Evolutionary conservation across 331 rosid genomes (phyloP), one percentile per base, ranked within the genome.

Genomic region (Arachis monticola): DNA sequence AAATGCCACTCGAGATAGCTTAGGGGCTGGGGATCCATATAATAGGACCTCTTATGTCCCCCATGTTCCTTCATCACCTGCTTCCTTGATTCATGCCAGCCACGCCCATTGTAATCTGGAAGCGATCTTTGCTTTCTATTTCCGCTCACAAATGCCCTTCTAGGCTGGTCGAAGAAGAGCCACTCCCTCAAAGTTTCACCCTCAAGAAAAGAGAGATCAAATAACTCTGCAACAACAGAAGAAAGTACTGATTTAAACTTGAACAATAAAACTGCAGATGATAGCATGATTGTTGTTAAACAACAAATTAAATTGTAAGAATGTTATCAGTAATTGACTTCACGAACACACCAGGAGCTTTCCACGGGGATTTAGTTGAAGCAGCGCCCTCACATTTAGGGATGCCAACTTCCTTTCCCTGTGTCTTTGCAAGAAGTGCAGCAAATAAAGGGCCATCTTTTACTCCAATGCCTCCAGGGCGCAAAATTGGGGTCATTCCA

Each of bases 11-110:
- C 98, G 44, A 74, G 84, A 77, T 87, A 84, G 83, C 81, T 76
- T 55, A 80, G 76, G 31, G 98, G 98, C 72, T 93, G 98, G 1
- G 98, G 98, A 63, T 93, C 98, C 98, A 93, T 93, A 76, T 93
- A 93, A 85, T 93, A 93, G 62, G 98, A 93, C 81, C 98, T 89
- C 88, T 93, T 93, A 60, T 87, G 88, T 60, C 98, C 98, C 38
- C 94, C 92, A 75, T 76, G 82, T 82, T 91, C 98, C 84, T 85
- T 91, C 97, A 93, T 91, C 79, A 89, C 87, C 80, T 87, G 97
- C 92, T 93, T 93, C 89, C 98, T 93, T 6, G 98, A 93, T 75
- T 93, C 98, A 56, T 93, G 98, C 98, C 98, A 93, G 70, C 98
- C 98, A 35, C 98, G 91, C 67, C 98, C 98, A 2, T 69, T 81